phyloP scores from a whole-genome alignment of 768 basidiomycete species.

The Leccinellum albellum region DNA sequence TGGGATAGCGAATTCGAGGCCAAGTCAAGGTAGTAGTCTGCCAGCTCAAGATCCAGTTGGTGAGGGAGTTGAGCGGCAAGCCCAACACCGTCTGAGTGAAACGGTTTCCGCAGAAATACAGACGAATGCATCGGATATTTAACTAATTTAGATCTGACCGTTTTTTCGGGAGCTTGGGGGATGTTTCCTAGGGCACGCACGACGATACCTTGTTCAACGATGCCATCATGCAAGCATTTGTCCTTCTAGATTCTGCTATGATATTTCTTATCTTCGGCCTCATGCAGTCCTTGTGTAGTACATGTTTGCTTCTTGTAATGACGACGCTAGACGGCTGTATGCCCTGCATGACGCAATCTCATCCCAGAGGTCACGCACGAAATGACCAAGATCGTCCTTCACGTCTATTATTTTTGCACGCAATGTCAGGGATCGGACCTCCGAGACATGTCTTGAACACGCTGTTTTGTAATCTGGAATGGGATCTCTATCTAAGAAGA shows the following conservation, averaged over 20 bases:
- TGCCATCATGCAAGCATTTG: neutral
- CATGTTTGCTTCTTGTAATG: neutral
- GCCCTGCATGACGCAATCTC: no score
- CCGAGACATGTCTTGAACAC: no score
- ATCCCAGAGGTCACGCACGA: no score
- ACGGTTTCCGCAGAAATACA: conserved; percentile 8
- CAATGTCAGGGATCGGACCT: no score
- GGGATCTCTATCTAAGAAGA: no score
- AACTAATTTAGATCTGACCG: conserved; percentile 1
- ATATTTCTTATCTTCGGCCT: neutral
- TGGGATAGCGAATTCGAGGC: conserved; percentile 52
- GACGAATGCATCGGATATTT: neutral
- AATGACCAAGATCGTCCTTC: no score
- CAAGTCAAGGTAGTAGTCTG: conserved; percentile 31
- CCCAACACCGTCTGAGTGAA: conserved; percentile 5
- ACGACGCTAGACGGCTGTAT: neutral
- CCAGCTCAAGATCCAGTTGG: neutral
- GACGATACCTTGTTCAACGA: neutral
- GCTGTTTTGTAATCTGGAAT: no score
- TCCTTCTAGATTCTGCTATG: neutral
- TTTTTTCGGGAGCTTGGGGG: neutral
- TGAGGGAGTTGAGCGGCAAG: conserved; percentile 1
- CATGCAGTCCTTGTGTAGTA: neutral
- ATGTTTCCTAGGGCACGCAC: neutral
- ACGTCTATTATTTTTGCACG: no score